Evolutionary conservation across 495 filamentous ascomycete species (phyloP), one percentile per base, ranked within the genome.

Genomic region (Xylaria sp.): DNA sequence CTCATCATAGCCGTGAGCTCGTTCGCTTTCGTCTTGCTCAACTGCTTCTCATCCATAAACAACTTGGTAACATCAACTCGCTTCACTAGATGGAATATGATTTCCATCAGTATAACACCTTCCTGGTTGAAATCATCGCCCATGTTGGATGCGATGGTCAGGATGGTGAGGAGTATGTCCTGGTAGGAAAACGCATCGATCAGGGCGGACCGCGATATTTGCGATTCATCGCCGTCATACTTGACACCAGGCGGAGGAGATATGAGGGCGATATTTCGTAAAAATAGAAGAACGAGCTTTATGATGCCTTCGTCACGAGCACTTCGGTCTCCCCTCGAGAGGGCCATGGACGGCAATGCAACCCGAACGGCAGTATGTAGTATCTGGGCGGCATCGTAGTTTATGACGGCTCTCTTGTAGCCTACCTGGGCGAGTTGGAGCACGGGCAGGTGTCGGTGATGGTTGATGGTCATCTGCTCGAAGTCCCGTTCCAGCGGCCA

Each of bases 221-320:
- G 95, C 35, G 93, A 88, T 80, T 97, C 94, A 70, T 97, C 93
- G 4, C 90, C 91, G 15, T 87, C 84, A 66, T 84, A 85, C 40
- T 84, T 79, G 66, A 86, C 72, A 33, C 82, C 82, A 0, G 82
- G 82, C 37, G 93, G 91, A 2, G 92, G 89, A 5, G 89, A 85
- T 31, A 98, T 98, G 79, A 95, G 89, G 26, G 91, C 89, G 37
- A 98, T 85, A 75, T 99, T 99, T 29, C 96, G 88, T 12, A 98
- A 77, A 68, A 98, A 90, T 77, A 95, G 97, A 9, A 99, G 84
- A 70, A 97, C 85, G 33, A 99, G 85, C 74, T 94, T 96, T 73
- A 99, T 96, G 70, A 98, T 95, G 35, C 93, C 95, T 78, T 97
- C 93, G 73, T 99, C 96, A 68, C 95, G 87, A 24, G 86, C 80